Evolutionary conservation across 2,329 filamentous ascomycete species (phyloP).

Genomic region (Diaporthe ilicicola): DNA sequence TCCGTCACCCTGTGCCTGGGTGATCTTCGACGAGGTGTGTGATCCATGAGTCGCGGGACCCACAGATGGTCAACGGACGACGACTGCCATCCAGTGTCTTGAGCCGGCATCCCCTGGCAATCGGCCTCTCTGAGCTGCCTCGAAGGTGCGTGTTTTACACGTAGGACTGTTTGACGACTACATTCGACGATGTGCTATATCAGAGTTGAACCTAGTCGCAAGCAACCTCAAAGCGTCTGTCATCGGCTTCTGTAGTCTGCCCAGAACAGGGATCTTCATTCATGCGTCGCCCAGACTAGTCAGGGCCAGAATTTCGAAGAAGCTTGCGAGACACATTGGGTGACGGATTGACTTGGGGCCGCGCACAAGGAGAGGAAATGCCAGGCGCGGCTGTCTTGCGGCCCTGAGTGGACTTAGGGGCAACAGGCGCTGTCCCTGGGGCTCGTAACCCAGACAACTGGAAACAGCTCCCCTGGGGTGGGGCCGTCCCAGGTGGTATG

Average conservation of each 20-base stretch:
- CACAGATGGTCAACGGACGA: neutral
- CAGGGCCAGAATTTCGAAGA: neutral
- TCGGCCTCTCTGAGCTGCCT: neutral
- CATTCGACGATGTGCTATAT: neutral
- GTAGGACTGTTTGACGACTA: neutral
- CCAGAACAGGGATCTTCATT: neutral
- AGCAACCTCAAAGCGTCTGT: conserved; percentile 4
- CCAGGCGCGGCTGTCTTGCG: neutral
- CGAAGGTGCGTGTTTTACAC: neutral
- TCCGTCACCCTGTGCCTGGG: conserved; percentile 3
- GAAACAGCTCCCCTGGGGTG: neutral
- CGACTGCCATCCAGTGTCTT: neutral
- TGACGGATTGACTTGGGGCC: conserved; percentile 9
- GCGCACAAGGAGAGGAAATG: neutral
- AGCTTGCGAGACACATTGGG: neutral
- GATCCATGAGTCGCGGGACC: neutral
- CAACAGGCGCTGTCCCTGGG: neutral
- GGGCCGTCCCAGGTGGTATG: neutral
- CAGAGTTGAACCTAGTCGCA: conserved; percentile 5
- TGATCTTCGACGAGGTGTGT: neutral
- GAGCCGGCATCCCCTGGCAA: conserved; percentile 3
- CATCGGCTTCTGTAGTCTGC: neutral
- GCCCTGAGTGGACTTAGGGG: neutral
- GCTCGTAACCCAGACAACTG: too few species aligned
- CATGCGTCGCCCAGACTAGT: neutral